Evolutionary conservation across 306 rosid genomes (phyloP), one percentile per base, ranked within the genome.

Genomic region (Bauhinia variegata): DNA sequence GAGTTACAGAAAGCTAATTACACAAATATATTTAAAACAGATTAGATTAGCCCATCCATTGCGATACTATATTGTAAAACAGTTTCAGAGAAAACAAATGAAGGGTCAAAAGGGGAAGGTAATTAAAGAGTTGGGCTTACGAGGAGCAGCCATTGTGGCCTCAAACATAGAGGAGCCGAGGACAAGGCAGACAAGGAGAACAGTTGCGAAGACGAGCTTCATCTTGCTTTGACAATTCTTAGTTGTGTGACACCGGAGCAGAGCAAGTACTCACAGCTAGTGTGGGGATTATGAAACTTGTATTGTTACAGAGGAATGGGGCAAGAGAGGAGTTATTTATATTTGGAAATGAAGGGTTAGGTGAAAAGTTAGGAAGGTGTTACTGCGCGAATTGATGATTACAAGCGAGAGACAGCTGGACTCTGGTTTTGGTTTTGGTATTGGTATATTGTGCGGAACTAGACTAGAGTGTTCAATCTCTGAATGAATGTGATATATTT

Each of bases 181-280:
- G 61, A 91, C 53, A 57, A 91, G 91, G 68, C 66, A 80, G 46
- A 84, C 62, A 43, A 92, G 84, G 7, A 88, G 43, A 34, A 73
- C 55, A 53, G 75, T 41, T 60, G 84, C 79, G 30, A 77, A 70
- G 59, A 38, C 50, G 17, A 74, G 79, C 88, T 89, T 87, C 95
- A 85, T 85, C 76, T 78, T 79, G 32, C 3, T 34, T 5, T 5
- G 2, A 42, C 8, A 28, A 12, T 10, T 44, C 13, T 4, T 34
- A 34, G 7, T 34, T 34, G 38, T 7, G 38, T 34, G 38, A n/a
- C n/a, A n/a, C n/a, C n/a, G n/a, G n/a, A n/a, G n/a, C n/a, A n/a
- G n/a, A n/a, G n/a, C n/a, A n/a, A n/a, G n/a, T n/a, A n/a, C n/a
- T n/a, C n/a, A n/a, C n/a, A n/a, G n/a, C n/a, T n/a, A n/a, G n/a